Conservation (phyloP, 768 basidiomycete genomes). For the Boletus rufocinnamomeus region DNA sequence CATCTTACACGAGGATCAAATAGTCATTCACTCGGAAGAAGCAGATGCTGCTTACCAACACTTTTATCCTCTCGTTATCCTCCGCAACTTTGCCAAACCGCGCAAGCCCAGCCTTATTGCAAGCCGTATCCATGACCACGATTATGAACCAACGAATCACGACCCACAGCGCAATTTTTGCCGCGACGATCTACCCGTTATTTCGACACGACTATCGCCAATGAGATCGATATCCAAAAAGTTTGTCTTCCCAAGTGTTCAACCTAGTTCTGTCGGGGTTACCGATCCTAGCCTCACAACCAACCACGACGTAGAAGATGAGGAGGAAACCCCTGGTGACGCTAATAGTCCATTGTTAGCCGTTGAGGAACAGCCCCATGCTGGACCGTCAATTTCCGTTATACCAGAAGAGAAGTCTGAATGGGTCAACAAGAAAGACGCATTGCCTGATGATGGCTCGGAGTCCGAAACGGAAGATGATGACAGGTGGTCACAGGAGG, state of each 20-base stretch:
- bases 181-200: constrained; percentile 39
- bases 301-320: constrained; percentile 1
- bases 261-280: constrained; percentile 1
- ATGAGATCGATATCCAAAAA: constrained; percentile 50
- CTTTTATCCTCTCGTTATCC: constrained; percentile 57
- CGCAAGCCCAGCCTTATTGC: constrained; percentile 27
- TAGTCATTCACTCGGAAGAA: constrained; percentile 77
- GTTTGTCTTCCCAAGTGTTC: constrained; percentile 49
- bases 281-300: not conserved
- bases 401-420: not conserved
- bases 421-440: constrained; percentile 1
- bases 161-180: constrained; percentile 8
- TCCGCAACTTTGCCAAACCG: constrained; percentile 32
- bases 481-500: constrained; percentile 25
- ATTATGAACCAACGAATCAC: constrained; percentile 8
- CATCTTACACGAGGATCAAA: constrained; percentile 63
- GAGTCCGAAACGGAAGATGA: constrained; percentile 23
- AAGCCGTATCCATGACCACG: constrained; percentile 5
- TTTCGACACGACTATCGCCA: constrained; percentile 47
- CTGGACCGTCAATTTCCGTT: constrained; percentile 1
- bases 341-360: not conserved
- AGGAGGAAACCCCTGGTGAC: not conserved
- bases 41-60: constrained; percentile 64
- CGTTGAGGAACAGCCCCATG: constrained; percentile 2
- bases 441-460: constrained; percentile 4